These are phyloP conservation scores for Tilletia horrida DNA, from an alignment of 1,284 basidiomycete species.

Conservation along the genomic window DNA sequence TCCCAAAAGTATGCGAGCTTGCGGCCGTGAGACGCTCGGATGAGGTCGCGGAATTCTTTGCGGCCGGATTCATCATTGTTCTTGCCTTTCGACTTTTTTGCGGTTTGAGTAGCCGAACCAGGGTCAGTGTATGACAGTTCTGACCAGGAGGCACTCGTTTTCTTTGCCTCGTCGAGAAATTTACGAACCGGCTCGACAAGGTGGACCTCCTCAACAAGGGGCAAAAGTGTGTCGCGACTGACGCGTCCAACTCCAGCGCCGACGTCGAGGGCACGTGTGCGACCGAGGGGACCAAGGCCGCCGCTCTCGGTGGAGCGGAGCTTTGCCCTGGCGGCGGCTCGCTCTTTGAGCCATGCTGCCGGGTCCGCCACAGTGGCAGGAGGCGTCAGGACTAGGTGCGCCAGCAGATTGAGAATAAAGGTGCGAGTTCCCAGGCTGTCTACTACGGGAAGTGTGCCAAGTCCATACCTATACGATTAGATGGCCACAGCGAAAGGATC, in stretches of 20 bases:
- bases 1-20: conserved; percentile 50
- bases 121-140: conserved; percentile 21
- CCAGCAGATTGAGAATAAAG: conserved; percentile 46
- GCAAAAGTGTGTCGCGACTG: conserved; percentile 43
- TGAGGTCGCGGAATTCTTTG: not conserved
- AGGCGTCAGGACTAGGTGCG: conserved; percentile 42
- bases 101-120: conserved; percentile 27
- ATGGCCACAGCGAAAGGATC: not conserved
- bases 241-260: conserved; percentile 54
- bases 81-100: not conserved
- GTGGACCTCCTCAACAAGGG: conserved; percentile 52
- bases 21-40: conserved; percentile 29
- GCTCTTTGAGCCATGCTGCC: conserved; percentile 36
- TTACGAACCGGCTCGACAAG: conserved; percentile 49
- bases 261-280: conserved; percentile 49
- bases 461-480: conserved; percentile 33
- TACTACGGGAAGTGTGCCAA: conserved; percentile 47
- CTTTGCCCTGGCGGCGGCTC: conserved; percentile 27
- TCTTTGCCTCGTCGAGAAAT: conserved; percentile 6
- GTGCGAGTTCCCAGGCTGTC: conserved; percentile 52
- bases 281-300: conserved; percentile 22
- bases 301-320: not conserved
- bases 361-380: conserved; percentile 40
- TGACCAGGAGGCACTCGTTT: not conserved
- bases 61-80: not conserved